phyloP scores from a whole-genome alignment of 2,329 filamentous ascomycete genomes.

The Fusarium bactridioides region DNA sequence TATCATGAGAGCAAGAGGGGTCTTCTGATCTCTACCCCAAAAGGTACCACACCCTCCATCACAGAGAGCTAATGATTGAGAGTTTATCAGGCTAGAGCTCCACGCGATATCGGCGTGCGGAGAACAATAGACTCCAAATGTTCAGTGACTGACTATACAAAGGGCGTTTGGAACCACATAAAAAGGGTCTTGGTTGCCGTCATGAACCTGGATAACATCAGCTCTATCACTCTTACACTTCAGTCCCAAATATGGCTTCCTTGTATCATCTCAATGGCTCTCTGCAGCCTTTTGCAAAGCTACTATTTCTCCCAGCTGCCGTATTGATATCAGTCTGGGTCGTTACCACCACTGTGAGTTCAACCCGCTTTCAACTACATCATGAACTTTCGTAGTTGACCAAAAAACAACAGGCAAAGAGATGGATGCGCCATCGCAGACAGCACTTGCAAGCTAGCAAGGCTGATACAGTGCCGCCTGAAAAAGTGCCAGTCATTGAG shows the following conservation, averaged over 20 bases:
- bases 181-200: background rate
- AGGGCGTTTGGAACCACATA: background rate
- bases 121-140: constrained; percentile 3
- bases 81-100: constrained; percentile 4
- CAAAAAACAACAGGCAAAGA: constrained; percentile 13
- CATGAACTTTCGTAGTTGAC: background rate
- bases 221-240: background rate
- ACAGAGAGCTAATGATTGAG: background rate
- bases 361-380: background rate
- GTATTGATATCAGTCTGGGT: constrained; percentile 13
- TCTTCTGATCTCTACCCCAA: constrained; percentile 12
- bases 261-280: background rate
- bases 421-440: constrained; percentile 30
- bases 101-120: constrained; percentile 31
- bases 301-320: constrained; percentile 9
- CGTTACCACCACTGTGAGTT: constrained; percentile 17
- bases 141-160: background rate
- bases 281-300: constrained; percentile 3
- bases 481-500: constrained; percentile 1
- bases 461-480: background rate
- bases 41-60: constrained; percentile 3
- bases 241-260: background rate
- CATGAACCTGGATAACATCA: background rate
- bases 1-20: constrained; percentile 7
- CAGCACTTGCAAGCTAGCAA: background rate